Conservation (phyloP, 306 rosid species). For the Glycine tomentella region DNA sequence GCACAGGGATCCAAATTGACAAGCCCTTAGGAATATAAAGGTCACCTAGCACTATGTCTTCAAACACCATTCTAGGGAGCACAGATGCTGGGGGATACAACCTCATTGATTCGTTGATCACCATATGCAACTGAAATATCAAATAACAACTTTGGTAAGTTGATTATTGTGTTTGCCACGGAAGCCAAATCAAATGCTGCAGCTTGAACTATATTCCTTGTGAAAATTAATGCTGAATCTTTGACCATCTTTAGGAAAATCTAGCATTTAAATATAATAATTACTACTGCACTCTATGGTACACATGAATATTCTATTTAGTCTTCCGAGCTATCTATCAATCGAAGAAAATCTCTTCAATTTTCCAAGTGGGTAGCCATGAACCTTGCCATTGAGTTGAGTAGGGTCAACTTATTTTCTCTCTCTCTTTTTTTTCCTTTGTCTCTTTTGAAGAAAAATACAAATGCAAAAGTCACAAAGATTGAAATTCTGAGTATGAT, state of each 20-base stretch:
- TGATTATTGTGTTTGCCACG: neutral
- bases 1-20: conserved; percentile 94
- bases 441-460: conserved; percentile 29
- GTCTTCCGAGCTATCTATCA: conserved; percentile 32
- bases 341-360: neutral
- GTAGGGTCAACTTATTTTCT: conserved; percentile 49
- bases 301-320: conserved; percentile 18
- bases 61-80: conserved; percentile 91
- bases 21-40: conserved; percentile 88
- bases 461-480: conserved; percentile 27
- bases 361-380: conserved; percentile 47
- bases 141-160: conserved; percentile 2
- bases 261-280: conserved; percentile 7
- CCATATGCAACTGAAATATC: conserved; percentile 80
- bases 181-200: neutral
- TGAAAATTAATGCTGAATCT: conserved; percentile 17
- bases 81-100: conserved; percentile 94
- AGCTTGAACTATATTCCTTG: neutral
- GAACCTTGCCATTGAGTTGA: conserved; percentile 28
- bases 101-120: conserved; percentile 91
- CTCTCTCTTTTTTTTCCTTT: neutral
- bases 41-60: conserved; percentile 83
- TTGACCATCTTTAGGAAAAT: conserved; percentile 35
- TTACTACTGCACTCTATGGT: neutral
- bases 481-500: neutral